phyloP scores from a whole-genome alignment of 345 rosid species.

The Syzygium aromaticum region DNA sequence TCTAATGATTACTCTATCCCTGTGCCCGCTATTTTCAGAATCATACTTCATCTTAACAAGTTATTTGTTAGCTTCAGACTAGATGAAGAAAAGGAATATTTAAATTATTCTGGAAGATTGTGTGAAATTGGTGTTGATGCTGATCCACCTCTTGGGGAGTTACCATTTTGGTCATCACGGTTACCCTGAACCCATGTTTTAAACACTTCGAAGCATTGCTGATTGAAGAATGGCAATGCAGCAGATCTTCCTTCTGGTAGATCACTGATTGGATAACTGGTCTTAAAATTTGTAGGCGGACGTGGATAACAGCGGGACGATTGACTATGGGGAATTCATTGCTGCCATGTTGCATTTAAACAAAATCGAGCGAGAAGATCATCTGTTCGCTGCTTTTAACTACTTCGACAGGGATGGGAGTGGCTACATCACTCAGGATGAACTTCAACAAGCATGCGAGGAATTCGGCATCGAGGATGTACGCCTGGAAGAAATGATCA shows the following conservation, averaged over 20 bases:
- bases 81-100: not conserved
- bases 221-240: not conserved
- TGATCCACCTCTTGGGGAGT: not conserved
- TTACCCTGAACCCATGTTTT: not conserved
- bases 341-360: conserved; percentile 42
- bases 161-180: not conserved
- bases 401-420: conserved; percentile 42
- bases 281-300: conserved; percentile 27
- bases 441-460: conserved; percentile 35
- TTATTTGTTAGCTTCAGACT: not conserved
- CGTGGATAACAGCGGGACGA: conserved; percentile 31
- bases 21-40: not conserved
- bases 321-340: conserved; percentile 36
- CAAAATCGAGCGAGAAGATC: conserved; percentile 33
- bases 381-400: conserved; percentile 32
- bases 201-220: not conserved
- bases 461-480: conserved; percentile 28
- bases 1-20: not conserved
- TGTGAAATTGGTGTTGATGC: not conserved
- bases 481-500: conserved; percentile 27
- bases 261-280: not conserved
- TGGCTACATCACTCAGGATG: conserved; percentile 36
- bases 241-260: not conserved
- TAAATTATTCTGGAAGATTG: not conserved
- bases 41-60: not conserved